These are phyloP conservation scores for Xerocomellus chrysenteron DNA, from an alignment of 768 basidiomycete genomes.

Conservation along the genomic window DNA sequence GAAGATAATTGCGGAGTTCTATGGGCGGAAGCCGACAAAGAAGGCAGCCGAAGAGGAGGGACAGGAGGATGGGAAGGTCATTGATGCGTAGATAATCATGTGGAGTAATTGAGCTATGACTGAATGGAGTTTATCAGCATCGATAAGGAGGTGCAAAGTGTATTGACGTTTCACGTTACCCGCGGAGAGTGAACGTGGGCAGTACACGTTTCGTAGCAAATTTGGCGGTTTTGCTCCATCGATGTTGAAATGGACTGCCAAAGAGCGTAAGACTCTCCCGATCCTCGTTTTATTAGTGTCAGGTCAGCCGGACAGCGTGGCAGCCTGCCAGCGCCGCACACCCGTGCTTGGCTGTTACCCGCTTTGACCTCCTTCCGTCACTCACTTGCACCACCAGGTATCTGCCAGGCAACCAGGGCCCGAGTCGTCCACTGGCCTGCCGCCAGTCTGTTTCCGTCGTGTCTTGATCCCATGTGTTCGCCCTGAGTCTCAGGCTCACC, in stretches of 20 bases:
- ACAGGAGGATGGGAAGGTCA: conserved; percentile 42
- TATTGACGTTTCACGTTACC: conserved; percentile 9
- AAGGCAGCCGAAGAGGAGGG: conserved; percentile 52
- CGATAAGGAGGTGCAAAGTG: conserved; percentile 20
- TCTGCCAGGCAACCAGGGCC: conserved; percentile 32
- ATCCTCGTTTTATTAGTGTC: conserved; percentile 19
- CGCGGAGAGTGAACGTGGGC: conserved; percentile 18
- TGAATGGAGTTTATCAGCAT: neutral
- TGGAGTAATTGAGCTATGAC: neutral
- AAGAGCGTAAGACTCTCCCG: conserved; percentile 23
- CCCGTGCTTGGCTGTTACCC: conserved; percentile 15
- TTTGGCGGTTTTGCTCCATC: conserved; percentile 10
- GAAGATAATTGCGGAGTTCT: conserved; percentile 93
- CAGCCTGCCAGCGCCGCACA: conserved; percentile 27
- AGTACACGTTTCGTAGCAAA: conserved; percentile 19
- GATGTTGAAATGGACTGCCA: conserved; percentile 19
- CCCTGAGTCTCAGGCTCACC: conserved; percentile 32
- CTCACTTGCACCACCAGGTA: conserved; percentile 24
- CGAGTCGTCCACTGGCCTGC: conserved; percentile 4
- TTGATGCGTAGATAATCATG: conserved; percentile 53
- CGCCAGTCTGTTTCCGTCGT: conserved; percentile 25
- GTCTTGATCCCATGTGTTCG: conserved; percentile 30
- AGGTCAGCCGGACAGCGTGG: conserved; percentile 31
- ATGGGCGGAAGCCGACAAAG: conserved; percentile 77
- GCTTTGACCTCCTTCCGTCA: conserved; percentile 24